A percentile compares a stretch with the other conserved stretches of the same genome.
These are phyloP conservation scores for Penium margaritaceum DNA, from an alignment of 139 green algal genomes.

Conservation along the genomic window DNA sequence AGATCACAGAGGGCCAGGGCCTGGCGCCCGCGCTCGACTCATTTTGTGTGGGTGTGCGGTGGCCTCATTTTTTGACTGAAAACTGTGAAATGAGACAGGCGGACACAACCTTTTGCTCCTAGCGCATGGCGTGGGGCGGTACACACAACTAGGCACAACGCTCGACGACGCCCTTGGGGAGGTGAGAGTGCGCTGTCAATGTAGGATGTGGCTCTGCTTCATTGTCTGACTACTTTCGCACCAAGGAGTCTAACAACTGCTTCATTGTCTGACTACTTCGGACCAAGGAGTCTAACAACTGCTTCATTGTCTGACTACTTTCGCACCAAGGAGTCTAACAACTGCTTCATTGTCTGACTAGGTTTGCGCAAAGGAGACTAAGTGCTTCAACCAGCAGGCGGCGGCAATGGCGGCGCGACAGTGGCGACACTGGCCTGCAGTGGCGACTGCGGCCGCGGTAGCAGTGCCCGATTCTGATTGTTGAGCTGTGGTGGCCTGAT, in stretches of 20 bases:
- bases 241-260: background rate
- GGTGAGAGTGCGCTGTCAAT: background rate
- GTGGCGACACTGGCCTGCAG: too few relatives aligned
- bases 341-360: background rate
- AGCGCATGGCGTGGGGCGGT: slow-evolving; percentile 74
- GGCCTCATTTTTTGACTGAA: too few relatives aligned
- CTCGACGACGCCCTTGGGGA: slow-evolving; percentile 87
- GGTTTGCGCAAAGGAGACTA: background rate
- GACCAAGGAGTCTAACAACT: background rate
- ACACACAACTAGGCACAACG: slow-evolving; percentile 81
- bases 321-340: background rate
- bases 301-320: background rate
- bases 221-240: background rate
- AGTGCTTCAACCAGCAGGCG: too few relatives aligned
- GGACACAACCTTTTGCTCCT: slow-evolving; percentile 92
- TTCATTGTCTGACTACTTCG: background rate
- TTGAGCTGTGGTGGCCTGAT: too few relatives aligned
- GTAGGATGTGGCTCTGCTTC: background rate
- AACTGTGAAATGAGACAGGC: too few relatives aligned
- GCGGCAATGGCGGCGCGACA: too few relatives aligned
- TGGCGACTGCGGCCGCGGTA: too few relatives aligned
- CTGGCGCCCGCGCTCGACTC: too few relatives aligned
- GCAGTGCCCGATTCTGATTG: too few relatives aligned
- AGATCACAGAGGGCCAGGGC: too few relatives aligned
- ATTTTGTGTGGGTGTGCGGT: too few relatives aligned